Evolutionary conservation across 108 stramenopile genomes (phyloP), one percentile per base, ranked within the genome.

Genomic region (Cylindrotheca closterium): DNA sequence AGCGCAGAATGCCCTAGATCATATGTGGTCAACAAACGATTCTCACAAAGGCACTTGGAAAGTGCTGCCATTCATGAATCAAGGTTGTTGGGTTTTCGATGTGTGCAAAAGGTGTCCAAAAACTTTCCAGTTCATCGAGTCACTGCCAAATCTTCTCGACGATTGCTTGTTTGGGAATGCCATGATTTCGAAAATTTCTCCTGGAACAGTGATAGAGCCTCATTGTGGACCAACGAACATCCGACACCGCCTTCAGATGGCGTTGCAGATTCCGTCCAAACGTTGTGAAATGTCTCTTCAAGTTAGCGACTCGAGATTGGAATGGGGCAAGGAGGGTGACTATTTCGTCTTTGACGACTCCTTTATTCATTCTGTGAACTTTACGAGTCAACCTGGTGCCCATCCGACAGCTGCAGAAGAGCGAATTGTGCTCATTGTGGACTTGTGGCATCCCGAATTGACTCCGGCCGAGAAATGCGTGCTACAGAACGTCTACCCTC

Each of bases 211-310:
- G 23, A 73, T 73, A 17, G 72, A 73, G 42, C 47, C 58, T 12
- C 85, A 86, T 66, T 86, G 81, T 57, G 85, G 85, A 24, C 85
- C 85, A 31, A 79, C 79, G 1, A 86, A 86, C 72, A 64, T 82
- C 1, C 51, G 85, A 32, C 78, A 73, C 58, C 79, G 85, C 30
- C 77, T 82, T 68, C 85, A 86, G 65, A 72, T 82, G 47, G 69
- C 81, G 28, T 56, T 86, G 27, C 19, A 63, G 24, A 67, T 86
- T 7, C 81, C 85, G 1, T 23, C 2, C 7, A 24, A 34, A 23
- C 31, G 31, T 2, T 68, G 30, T 23, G 51, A 57, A 12, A 56
- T 29, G 42, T 62, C 31, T 49, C 59, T 84, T 34, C 30, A 58
- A 32, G 78, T 84, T 4, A 29, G 21, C 7, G 25, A 56, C 18